A percentile compares a stretch with the other conserved stretches of the same genome.
Evolutionary conservation across 2,329 filamentous ascomycete species (phyloP).

Genomic region (Esteya vermicola): DNA sequence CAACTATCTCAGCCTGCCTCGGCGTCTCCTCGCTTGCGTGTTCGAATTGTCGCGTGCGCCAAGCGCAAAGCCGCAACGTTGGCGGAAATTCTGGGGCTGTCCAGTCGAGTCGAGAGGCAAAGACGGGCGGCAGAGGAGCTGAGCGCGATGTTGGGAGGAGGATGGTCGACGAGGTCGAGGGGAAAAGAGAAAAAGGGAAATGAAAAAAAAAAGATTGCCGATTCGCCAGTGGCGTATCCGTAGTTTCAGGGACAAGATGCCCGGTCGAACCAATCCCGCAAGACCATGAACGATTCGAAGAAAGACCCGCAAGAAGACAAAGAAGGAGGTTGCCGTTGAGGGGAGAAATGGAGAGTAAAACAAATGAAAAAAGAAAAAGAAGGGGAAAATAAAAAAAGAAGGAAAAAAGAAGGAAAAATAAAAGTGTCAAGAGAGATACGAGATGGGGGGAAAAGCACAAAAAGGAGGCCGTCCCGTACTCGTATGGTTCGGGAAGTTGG

Average conservation of each 20-base stretch:
- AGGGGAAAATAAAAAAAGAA: neutral
- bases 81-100: neutral
- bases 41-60: too few relatives aligned
- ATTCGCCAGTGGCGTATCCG: neutral
- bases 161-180: too few relatives aligned
- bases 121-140: too few relatives aligned
- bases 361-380: neutral
- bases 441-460: too few relatives aligned
- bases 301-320: neutral
- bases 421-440: too few relatives aligned
- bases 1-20: neutral
- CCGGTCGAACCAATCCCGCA: neutral
- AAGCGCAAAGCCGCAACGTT: neutral
- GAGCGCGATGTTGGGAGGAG: too few relatives aligned
- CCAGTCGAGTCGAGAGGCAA: too few relatives aligned
- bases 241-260: neutral
- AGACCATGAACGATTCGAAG: neutral
- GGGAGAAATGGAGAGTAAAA: neutral
- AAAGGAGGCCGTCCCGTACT: too few relatives aligned
- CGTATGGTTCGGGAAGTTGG: too few relatives aligned
- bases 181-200: too few relatives aligned
- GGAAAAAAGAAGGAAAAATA: neutral
- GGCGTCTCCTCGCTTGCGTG: too few relatives aligned
- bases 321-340: neutral
- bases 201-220: too few relatives aligned